phyloP scores from a whole-genome alignment of 345 rosid species.

The Gossypium bickii region DNA sequence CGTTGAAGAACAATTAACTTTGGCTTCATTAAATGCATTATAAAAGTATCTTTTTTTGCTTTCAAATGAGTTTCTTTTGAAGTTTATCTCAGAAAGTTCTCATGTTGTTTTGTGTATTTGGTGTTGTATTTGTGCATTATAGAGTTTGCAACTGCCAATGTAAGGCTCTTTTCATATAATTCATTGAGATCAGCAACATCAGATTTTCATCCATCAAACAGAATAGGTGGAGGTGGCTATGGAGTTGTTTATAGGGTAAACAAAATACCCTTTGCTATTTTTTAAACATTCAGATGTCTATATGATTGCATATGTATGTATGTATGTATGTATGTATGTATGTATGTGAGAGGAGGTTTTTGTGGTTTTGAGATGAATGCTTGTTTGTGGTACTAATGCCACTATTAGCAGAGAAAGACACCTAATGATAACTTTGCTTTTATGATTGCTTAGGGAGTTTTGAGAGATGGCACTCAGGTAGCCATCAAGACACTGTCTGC shows the following conservation, averaged over 20 bases:
- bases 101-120: background rate
- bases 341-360: too few species aligned
- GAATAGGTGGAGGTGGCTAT: conserved; percentile 77
- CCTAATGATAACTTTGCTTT: background rate
- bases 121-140: conserved; percentile 18
- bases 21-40: background rate
- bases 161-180: conserved; percentile 65
- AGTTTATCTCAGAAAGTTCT: background rate
- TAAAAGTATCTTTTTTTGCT: background rate
- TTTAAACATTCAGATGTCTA: background rate
- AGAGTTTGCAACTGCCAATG: conserved; percentile 63
- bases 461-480: conserved; percentile 50
- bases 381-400: background rate
- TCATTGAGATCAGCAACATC: conserved; percentile 73
- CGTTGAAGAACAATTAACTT: background rate
- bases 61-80: background rate
- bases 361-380: background rate
- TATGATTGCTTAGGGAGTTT: conserved; percentile 41
- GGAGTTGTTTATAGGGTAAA: conserved; percentile 85
- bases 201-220: conserved; percentile 58
- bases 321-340: background rate
- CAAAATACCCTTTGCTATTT: conserved; percentile 1
- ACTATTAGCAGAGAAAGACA: background rate
- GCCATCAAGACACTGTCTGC: conserved; percentile 60
- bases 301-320: background rate